Evolutionary conservation across 2,329 filamentous ascomycete genomes (phyloP), one percentile per base, ranked within the genome.

Genomic region (Bipolaris oryzae): DNA sequence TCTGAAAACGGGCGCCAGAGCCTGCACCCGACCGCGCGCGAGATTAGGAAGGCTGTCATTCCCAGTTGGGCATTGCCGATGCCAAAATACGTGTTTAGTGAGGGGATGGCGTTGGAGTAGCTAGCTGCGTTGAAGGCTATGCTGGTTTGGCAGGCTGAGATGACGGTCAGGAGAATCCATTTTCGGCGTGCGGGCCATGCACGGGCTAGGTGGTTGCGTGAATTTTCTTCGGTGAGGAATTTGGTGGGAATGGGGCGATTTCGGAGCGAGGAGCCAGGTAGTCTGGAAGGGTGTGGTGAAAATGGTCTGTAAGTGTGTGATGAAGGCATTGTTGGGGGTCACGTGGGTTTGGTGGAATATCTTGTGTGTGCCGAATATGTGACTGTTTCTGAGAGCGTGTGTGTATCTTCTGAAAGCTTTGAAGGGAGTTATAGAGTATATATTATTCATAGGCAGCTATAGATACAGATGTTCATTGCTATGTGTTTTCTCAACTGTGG

Each of bases 21-120:
- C 74, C 94, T 90, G 72, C 91, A 95, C 20, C 90, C 91, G 69
- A 95, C 91, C 31, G 90, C 90, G 72, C 95, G 95, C 2, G 87
- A 74, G 42, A 95, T 82, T 39, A 94, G 78, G 77, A 93, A 95
- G 62, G 91, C 86, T 80, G 89, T 87, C 63, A 89, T 89, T 67
- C 90, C 90, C 18, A 61, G 61, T 15, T 77, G 58, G 73, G 79
- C 61, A 74, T 78, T 51, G 66, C 71, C 87, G 35, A 62, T 41
- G 38, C 20, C 57, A 55, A 44, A 66, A 55, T 50, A 77, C 64
- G 67, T 89, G 0, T 84, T 78, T 28, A 85, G 79, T 16, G 77
- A 78, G 50, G 57, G 67, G 34, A 84, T 77, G 1, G 78, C 82
- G 57, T 84, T 85, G 37, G 81, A 79, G 64, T 83, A 85, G 10